Base-by-base conservation (phyloP, 1,139 yeast genomes). In the Suhomyces choctaworum region DNA sequence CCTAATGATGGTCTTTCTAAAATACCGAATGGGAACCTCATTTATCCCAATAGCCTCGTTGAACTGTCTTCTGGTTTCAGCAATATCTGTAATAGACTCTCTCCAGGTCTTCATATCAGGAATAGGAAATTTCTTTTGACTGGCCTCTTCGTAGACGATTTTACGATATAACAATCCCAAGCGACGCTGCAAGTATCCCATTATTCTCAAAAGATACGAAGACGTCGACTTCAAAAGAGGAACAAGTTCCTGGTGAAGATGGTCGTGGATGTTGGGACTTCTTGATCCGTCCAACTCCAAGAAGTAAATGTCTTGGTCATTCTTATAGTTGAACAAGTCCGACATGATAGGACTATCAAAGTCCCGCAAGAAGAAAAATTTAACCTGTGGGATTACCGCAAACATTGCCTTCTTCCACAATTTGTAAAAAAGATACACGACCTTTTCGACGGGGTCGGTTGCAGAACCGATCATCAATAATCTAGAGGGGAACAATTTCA, bases 271-370 rank as follows among this genome's bases (percentile, higher is more conserved):
- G 25, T 47, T 44, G 12, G 41, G 34, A 9, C 25, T 13, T 4
- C 27, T 36, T 0, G 63, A 58, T 9, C 36, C 27, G 22, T 51
- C 56, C 25, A 56, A 38, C 29, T 51, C 53, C 7, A 45, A 43
- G 26, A 41, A 40, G 40, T 50, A 60, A n/a, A 64, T 54, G 20
- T 56, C 58, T n/a, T 42, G 43, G 34, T 64, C 68, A 25, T 55
- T 45, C 16, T 50, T 46, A 24, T 46, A 44, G n/a, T 46, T 53
- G 39, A 58, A 62, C 3, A 67, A 65, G 38, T 68, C 74, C 34
- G 64, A 46, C 65, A 67, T 66, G 35, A 69, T 54, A 1, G 75
- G 73, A 39, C 65, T 56, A 42, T 67, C 74, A 42, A 70, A 69
- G 48, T 69, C 74, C 23, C 73, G 47, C 7, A 69, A 45, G 35